These are phyloP conservation scores for Ichthyophthirius multifiliis DNA, from an alignment of 169 alveolate genomes.

Conservation along the genomic window DNA sequence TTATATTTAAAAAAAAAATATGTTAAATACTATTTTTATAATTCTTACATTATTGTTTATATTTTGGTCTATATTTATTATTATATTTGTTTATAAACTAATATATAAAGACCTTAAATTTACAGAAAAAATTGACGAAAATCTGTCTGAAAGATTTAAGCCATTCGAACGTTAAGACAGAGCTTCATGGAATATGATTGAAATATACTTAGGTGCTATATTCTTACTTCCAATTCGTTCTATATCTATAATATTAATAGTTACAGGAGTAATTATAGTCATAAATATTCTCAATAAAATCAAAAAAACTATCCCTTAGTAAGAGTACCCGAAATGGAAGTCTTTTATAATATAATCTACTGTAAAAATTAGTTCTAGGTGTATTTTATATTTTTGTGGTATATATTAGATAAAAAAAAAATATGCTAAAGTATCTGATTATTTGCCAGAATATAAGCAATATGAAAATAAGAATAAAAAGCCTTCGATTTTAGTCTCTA, in stretches of 20 bases:
- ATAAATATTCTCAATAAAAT: constrained; percentile 5
- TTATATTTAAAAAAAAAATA: neutral
- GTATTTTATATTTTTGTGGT: constrained; percentile 13
- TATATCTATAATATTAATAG: no score
- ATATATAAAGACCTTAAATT: neutral
- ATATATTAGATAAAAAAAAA: constrained; percentile 1
- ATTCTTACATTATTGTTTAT: neutral
- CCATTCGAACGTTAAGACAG: constrained; percentile 34
- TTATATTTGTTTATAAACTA: neutral
- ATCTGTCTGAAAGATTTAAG: constrained; percentile 4
- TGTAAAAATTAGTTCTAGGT: neutral
- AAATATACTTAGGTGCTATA: constrained; percentile 26
- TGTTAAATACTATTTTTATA: neutral
- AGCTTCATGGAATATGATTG: constrained; percentile 9
- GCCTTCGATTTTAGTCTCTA: constrained; percentile 31
- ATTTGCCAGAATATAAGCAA: constrained; percentile 5
- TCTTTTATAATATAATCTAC: neutral
- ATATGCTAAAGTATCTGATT: constrained; percentile 8
- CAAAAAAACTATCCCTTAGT: neutral
- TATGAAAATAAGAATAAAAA: neutral
- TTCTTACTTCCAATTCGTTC: constrained; percentile 28
- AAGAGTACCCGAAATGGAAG: neutral
- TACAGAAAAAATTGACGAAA: neutral
- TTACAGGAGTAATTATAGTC: neutral
- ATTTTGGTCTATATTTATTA: constrained; percentile 2